Percentiles rank a stretch among this genome's conserved stretches.
These are phyloP conservation scores for Agaricus sinodeliciosus DNA, from an alignment of 768 basidiomycete genomes.

Conservation along the genomic window DNA sequence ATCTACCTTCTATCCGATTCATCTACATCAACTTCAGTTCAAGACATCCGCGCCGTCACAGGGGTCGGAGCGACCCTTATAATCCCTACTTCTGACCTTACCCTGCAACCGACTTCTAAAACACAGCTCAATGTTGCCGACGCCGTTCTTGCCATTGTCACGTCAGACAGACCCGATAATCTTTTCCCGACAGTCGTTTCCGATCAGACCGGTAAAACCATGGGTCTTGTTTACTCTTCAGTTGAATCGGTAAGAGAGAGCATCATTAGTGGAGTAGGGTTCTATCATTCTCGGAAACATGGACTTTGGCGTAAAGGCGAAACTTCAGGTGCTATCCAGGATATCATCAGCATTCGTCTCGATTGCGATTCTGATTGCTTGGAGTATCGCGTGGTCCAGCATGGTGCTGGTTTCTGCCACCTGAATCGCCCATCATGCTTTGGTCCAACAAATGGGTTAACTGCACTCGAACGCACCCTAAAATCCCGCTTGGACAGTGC, in stretches of 20 bases:
- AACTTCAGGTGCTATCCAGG: constrained; percentile 91
- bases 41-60: constrained; percentile 53
- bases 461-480: constrained; percentile 77
- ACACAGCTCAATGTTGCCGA: constrained; percentile 70
- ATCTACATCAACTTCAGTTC: constrained; percentile 45
- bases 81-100: constrained; percentile 66
- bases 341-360: constrained; percentile 70
- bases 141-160: constrained; percentile 76
- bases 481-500: constrained; percentile 64
- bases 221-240: constrained; percentile 97
- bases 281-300: constrained; percentile 94
- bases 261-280: constrained; percentile 82
- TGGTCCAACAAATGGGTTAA: constrained; percentile 70
- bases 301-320: constrained; percentile 97
- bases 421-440: constrained; percentile 86
- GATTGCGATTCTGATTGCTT: constrained; percentile 95
- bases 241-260: constrained; percentile 77
- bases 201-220: constrained; percentile 65
- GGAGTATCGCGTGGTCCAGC: constrained; percentile 85
- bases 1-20: constrained; percentile 56
- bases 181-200: constrained; percentile 92
- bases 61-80: constrained; percentile 60
- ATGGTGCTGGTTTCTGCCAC: constrained; percentile 93
- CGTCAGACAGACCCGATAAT: constrained; percentile 85
- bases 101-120: constrained; percentile 44